Evolutionary conservation across 345 rosid species (phyloP).

Genomic region (Turritis glabra): DNA sequence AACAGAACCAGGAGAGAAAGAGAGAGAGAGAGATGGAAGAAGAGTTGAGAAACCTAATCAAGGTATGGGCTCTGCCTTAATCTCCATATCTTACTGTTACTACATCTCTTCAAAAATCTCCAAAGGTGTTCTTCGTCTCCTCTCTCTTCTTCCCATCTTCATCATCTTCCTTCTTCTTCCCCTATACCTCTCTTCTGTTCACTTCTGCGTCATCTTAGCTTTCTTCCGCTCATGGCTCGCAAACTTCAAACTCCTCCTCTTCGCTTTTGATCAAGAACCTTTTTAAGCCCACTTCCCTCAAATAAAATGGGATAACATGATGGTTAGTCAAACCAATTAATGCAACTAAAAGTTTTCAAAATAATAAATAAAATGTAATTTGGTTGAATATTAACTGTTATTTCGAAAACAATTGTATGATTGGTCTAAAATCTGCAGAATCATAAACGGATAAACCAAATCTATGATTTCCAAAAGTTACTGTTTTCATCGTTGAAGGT

Average conservation of each 20-base stretch:
- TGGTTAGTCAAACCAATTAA: too few relatives aligned
- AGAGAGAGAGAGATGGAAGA: slow-evolving; percentile 33
- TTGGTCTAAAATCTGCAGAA: too few relatives aligned
- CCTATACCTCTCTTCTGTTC: slow-evolving; percentile 40
- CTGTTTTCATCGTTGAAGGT: too few relatives aligned
- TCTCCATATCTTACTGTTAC: slow-evolving; percentile 52
- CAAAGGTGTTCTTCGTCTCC: slow-evolving; percentile 46
- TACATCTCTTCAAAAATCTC: slow-evolving; percentile 47
- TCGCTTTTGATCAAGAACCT: slow-evolving; percentile 47
- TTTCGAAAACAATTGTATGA: too few relatives aligned
- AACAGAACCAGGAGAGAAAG: not conserved
- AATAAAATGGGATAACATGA: too few relatives aligned
- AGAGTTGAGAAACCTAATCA: slow-evolving; percentile 40
- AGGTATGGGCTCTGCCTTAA: slow-evolving; percentile 50
- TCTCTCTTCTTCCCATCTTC: slow-evolving; percentile 54
- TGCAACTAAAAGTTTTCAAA: too few relatives aligned
- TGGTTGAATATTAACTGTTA: too few relatives aligned
- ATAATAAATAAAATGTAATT: too few relatives aligned
- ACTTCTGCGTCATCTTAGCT: slow-evolving; percentile 40
- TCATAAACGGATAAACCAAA: too few relatives aligned
- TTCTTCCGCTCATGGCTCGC: slow-evolving; percentile 65
- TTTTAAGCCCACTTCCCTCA: slow-evolving; percentile 29
- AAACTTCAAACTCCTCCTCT: slow-evolving; percentile 59
- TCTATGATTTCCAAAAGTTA: too few relatives aligned
- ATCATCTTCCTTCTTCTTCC: slow-evolving; percentile 54